These are phyloP conservation scores for Pseudogymnoascus sp. DNA, from an alignment of 2,329 filamentous ascomycete genomes.

Conservation along the genomic window DNA sequence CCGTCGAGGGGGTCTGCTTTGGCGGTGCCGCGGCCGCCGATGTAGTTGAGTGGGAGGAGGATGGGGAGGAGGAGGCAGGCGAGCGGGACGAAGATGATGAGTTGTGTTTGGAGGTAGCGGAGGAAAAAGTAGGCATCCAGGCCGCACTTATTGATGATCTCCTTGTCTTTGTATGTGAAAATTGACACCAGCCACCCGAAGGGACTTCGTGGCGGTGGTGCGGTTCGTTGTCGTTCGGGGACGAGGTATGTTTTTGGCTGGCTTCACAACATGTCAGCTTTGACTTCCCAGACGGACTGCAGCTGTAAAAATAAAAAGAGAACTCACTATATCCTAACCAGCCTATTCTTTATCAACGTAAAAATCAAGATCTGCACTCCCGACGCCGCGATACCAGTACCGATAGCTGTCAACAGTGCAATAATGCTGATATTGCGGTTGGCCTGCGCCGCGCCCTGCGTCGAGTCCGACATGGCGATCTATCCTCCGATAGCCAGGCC, in stretches of 20 bases:
- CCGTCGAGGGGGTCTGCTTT: conserved; percentile 21
- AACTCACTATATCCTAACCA: conserved; percentile 75
- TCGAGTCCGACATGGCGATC: not conserved
- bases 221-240: conserved; percentile 74
- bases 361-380: conserved; percentile 59
- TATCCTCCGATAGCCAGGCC: not conserved
- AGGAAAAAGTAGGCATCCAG: conserved; percentile 97
- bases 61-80: conserved; percentile 74
- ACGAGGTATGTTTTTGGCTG: conserved; percentile 83
- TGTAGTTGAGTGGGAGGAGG: conserved; percentile 75
- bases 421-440: conserved; percentile 29
- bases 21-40: conserved; percentile 53
- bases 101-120: conserved; percentile 76
- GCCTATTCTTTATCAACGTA: conserved; percentile 66
- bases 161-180: conserved; percentile 64
- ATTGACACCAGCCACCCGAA: conserved; percentile 49
- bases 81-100: conserved; percentile 88
- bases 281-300: conserved; percentile 4
- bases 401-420: conserved; percentile 29
- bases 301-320: conserved; percentile 9
- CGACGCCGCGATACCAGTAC: conserved; percentile 28
- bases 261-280: conserved; percentile 37
- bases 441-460: conserved; percentile 21
- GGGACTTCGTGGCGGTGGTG: conserved; percentile 58
- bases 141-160: conserved; percentile 91